Conservation (phyloP, 2,329 filamentous ascomycete species). For the Alternaria sp. region DNA sequence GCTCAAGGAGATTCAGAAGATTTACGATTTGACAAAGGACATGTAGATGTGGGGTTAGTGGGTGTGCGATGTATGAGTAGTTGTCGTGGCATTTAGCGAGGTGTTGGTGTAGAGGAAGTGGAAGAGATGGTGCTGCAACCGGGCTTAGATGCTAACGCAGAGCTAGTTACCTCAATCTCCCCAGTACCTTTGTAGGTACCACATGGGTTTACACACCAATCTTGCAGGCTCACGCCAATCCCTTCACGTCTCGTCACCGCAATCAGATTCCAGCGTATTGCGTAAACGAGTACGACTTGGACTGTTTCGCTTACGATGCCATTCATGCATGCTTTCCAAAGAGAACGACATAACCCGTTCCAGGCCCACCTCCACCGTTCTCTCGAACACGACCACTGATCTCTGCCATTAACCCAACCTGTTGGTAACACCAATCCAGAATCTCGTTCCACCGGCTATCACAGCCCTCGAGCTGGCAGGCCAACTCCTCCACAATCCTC, state of each 20-base stretch:
- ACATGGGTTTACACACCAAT: background rate
- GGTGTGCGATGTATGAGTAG: constrained; percentile 3
- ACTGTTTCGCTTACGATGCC: background rate
- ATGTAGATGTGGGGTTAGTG: background rate
- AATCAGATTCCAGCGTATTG: background rate
- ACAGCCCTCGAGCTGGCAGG: background rate
- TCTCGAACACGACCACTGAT: background rate
- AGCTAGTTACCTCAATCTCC: background rate
- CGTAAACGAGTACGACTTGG: background rate
- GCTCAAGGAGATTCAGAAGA: constrained; percentile 67
- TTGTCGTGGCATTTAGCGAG: constrained; percentile 12
- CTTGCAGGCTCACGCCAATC: background rate
- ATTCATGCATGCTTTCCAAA: background rate
- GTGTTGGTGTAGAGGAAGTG: constrained; percentile 5
- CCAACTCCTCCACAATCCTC: background rate
- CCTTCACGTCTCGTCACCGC: background rate
- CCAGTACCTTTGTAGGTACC: background rate
- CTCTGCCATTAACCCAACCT: background rate
- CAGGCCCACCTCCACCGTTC: background rate
- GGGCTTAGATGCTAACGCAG: background rate
- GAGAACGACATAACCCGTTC: background rate
- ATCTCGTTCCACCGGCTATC: background rate
- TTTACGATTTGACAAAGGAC: constrained; percentile 59
- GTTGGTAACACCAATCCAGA: background rate
- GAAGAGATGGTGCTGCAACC: background rate